Evolutionary conservation across 768 basidiomycete genomes (phyloP).

Genomic region (Tulasnella sp.): DNA sequence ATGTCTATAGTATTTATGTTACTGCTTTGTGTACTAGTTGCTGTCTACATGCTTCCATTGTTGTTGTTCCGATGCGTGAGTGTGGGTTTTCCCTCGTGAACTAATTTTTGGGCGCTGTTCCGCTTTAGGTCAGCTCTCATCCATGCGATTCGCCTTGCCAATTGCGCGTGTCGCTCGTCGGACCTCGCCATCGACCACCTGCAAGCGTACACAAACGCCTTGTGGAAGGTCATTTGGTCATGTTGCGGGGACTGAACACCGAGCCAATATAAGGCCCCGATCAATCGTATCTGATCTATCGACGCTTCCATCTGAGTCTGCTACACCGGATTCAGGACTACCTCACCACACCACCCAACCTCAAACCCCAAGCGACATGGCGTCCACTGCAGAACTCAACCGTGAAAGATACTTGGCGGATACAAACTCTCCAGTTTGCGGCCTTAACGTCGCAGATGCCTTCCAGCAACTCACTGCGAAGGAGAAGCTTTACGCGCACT

Average conservation of each 20-base stretch:
- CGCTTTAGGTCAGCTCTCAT: neutral
- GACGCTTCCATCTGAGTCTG: neutral
- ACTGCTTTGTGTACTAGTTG: neutral
- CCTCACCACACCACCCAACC: neutral
- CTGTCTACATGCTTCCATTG: neutral
- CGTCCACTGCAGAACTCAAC: neutral
- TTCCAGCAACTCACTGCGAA: constrained; percentile 45
- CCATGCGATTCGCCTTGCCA: neutral
- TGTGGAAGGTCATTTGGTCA: neutral
- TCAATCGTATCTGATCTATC: neutral
- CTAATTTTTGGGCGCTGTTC: neutral
- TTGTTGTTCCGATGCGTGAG: neutral
- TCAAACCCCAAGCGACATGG: neutral
- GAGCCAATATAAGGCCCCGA: neutral
- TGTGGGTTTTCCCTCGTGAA: neutral
- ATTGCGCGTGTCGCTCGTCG: neutral
- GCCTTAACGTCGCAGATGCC: constrained; percentile 52
- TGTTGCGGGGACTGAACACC: neutral
- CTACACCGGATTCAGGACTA: neutral
- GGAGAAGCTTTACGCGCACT: constrained; percentile 74
- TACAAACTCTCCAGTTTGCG: constrained; percentile 60
- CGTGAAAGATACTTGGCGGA: constrained; percentile 65
- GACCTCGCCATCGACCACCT: neutral
- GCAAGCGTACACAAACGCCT: neutral
- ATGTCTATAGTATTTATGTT: neutral